Percentiles rank a stretch among this genome's conserved stretches.
These are phyloP conservation scores for Fusarium anguioides DNA, from an alignment of 2,329 filamentous ascomycete genomes.

Conservation along the genomic window DNA sequence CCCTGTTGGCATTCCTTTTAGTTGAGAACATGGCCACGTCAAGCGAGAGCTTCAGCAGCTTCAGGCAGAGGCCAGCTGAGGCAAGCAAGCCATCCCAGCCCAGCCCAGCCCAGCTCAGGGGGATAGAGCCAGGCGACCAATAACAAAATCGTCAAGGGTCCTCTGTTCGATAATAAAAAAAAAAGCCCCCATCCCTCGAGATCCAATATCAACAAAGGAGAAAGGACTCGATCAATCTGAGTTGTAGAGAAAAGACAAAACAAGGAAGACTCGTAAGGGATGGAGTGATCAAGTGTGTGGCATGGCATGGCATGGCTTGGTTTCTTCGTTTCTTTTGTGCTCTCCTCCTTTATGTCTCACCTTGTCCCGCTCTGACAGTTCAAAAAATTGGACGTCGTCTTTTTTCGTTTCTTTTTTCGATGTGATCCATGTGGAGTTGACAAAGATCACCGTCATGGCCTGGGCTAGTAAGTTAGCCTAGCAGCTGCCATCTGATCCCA, in stretches of 20 bases:
- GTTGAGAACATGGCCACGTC: conserved; percentile 26
- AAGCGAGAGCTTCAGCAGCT: conserved; percentile 6
- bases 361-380: conserved; percentile 18
- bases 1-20: conserved; percentile 7
- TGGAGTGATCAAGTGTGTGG: background rate
- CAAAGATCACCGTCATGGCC: conserved; percentile 26
- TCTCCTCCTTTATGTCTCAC: conserved; percentile 27
- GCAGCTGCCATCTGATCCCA: conserved; percentile 6
- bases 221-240: conserved; percentile 2
- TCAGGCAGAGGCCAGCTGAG: conserved; percentile 22
- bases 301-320: background rate
- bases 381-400: conserved; percentile 10
- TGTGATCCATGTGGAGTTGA: conserved; percentile 21
- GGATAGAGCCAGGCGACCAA: background rate
- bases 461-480: background rate
- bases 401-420: conserved; percentile 15
- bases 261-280: background rate
- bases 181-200: background rate
- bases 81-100: too few relatives aligned
- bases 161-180: conserved; percentile 12
- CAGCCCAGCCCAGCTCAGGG: conserved; percentile 7
- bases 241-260: background rate
- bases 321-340: conserved; percentile 12
- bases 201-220: conserved; percentile 1
- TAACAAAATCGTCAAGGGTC: background rate